phyloP scores from a whole-genome alignment of 257 asterid genomes.

The Mentha longifolia region DNA sequence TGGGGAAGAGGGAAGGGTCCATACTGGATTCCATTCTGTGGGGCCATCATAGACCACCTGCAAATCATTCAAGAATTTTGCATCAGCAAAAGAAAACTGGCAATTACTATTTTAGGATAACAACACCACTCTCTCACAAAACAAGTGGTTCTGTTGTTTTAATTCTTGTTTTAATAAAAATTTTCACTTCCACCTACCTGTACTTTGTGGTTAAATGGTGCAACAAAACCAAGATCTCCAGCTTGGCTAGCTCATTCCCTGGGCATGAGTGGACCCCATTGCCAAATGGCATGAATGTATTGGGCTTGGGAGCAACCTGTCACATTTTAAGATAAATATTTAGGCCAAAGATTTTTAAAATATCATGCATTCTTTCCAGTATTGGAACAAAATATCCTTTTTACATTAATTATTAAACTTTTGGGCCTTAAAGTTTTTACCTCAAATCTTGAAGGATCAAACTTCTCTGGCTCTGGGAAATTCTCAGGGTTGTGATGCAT shows the following conservation, averaged over 20 bases:
- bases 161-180: not conserved
- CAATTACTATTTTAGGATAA: conserved; percentile 41
- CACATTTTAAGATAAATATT: not conserved
- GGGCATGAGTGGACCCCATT: conserved; percentile 92
- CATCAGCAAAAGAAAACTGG: conserved; percentile 21
- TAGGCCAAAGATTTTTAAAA: not conserved
- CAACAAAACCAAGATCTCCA: conserved; percentile 79
- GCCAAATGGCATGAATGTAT: conserved; percentile 97
- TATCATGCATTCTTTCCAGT: not conserved
- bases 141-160: not conserved
- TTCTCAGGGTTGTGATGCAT: conserved; percentile 92
- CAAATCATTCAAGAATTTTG: conserved; percentile 32
- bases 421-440: conserved; percentile 39
- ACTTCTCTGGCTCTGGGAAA: conserved; percentile 89
- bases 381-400: not conserved
- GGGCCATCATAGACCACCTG: conserved; percentile 92
- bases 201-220: conserved; percentile 95
- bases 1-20: conserved; percentile 98
- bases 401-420: not conserved
- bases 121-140: not conserved
- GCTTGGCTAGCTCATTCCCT: conserved; percentile 92
- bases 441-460: conserved; percentile 99
- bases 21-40: conserved; percentile 91
- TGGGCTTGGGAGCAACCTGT: conserved; percentile 84
- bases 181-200: conserved; percentile 55